Conservation (phyloP, 225 moss, liverwort and hornwort species). For the Polytrichum commune region DNA sequence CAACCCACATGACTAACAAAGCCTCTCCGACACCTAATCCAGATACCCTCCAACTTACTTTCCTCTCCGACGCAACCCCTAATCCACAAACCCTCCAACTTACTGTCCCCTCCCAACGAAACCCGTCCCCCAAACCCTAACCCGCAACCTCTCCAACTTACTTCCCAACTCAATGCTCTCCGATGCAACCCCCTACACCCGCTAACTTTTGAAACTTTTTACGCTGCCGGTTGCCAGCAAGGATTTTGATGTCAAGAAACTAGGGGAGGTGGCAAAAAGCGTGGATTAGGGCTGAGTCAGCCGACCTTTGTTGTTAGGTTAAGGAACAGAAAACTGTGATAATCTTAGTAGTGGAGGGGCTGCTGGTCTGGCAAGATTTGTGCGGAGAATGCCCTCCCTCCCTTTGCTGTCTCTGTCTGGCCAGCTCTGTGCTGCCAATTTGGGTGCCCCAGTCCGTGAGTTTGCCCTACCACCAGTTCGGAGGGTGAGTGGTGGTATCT, state of each 20-base stretch:
- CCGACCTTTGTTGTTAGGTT: neutral
- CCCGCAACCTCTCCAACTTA: no score
- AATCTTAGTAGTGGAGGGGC: neutral
- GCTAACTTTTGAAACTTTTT: no score
- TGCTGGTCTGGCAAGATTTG: neutral
- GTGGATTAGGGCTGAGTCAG: neutral
- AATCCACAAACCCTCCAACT: no score
- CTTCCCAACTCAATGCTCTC: neutral
- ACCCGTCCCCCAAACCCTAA: no score
- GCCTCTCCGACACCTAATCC: neutral
- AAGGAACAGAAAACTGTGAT: neutral
- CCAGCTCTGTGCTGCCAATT: neutral
- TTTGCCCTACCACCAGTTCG: neutral
- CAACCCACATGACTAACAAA: neutral
- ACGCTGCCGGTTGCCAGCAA: no score
- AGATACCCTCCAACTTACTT: neutral
- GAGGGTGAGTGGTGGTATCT: neutral
- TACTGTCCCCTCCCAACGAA: no score
- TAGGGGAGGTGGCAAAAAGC: neutral
- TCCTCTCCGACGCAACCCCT: no score
- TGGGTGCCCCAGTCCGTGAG: slow-evolving; percentile 7
- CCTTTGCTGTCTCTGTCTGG: no score
- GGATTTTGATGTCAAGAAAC: no score
- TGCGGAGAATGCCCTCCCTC: neutral
- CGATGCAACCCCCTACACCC: slow-evolving; percentile 5